Evolutionary conservation across 108 stramenopile genomes (phyloP), one percentile per base, ranked within the genome.

Genomic region (Discostella pseudostelligera): DNA sequence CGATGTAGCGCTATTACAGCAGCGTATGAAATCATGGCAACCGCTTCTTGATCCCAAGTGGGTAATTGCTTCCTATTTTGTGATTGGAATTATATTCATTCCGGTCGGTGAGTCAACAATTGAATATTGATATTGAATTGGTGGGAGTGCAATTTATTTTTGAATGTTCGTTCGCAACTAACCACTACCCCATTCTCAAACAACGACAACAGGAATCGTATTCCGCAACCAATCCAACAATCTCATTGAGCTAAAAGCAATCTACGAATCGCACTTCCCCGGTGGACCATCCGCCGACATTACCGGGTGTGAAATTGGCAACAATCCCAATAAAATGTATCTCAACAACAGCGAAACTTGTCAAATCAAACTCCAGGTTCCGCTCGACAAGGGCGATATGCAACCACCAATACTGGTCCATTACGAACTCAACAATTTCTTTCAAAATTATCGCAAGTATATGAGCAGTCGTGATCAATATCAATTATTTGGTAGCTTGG

Each of bases 341-440:
- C 81, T 53, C 40, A 64, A 57, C 70, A 58, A 69, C 13, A 26
- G 32, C 6, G 28, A 70, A 45, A 74, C 78, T 6, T 75, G 78
- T 39, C 28, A 74, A 39, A 79, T 76, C 40, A 17, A 62, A 51
- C 74, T 82, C 60, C 25, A 69, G 26, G 70, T 74, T 22, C 62
- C 76, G 8, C 25, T 40, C 20, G 59, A 61, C 25, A 53, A 26
- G 28, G 36, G 75, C 35, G 84, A 93, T 40, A 86, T 97, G 96
- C 48, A 83, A 4, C 90, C 91, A 20, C 97, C 97, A 9, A 79
- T 99, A 8, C 71, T 96, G 69, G 83, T 99, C 13, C 88, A 99
- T 75, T 99, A 99, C 67, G 88, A 98, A 71, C 62, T 99, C 17
- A 76, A 83, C 50, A 98, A 98, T 70, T 99, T 98, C 70, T 96